Base-by-base conservation (phyloP, 2,329 filamentous ascomycete species). In the Neonectria ditissima region DNA sequence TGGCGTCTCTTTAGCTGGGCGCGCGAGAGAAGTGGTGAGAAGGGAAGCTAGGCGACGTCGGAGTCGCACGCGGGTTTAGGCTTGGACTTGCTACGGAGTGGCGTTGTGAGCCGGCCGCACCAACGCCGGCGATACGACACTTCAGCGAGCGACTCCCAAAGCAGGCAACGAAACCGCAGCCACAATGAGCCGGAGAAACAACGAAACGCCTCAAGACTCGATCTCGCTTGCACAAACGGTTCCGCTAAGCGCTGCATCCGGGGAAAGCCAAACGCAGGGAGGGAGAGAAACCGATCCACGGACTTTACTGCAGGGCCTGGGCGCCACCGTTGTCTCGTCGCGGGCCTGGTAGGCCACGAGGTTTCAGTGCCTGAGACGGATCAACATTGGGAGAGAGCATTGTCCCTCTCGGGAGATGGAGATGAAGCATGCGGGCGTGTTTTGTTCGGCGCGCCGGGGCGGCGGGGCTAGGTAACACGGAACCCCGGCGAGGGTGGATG, bases 291-390 rank as follows among this genome's bases (percentile, higher is more conserved):
- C n/a, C 30, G 37, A 24, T 20, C 39, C 18, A 39, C 28, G 13
- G 37, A 11, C 14, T 11, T 37, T 53, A 30, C 59, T 57, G 41
- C 65, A 51, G 47, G 41, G 34, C 14, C 14, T 37, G 34, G 14
- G 54, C 64, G 50, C 59, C 24, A 37, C 34, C 53, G 43, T 57
- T 43, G 45, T 53, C 57, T 45, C 55, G 39, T 54, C 45, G 47
- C 34, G 55, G 50, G 44, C 51, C 61, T 53, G 30, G 47, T 48
- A 61, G 54, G 56, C 59, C 59, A 67, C 57, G 30, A 72, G 54
- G 60, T 65, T 63, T 68, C 63, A 71, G 59, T 57, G 67, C 54
- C 54, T 63, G 65, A 67, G 67, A 63, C 59, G 52, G 56, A 66
- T 37, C 32, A 37, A 14, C 32, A 34, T n/a, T 37, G 14, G 7